Percentiles rank a stretch among this genome's conserved stretches.
Evolutionary conservation across 257 asterid species (phyloP).

Genomic region (Echium plantagineum): DNA sequence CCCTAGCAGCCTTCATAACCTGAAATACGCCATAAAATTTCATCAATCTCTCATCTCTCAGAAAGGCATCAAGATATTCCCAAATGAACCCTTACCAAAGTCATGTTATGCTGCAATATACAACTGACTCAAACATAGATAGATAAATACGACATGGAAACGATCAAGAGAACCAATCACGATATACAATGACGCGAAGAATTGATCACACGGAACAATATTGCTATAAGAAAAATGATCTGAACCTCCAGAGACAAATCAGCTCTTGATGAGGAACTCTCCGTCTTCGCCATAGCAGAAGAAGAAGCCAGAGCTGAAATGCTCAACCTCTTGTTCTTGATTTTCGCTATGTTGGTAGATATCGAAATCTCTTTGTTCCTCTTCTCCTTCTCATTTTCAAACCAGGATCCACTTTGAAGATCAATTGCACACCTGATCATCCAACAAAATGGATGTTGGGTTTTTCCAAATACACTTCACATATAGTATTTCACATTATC

Average conservation of each 20-base stretch:
- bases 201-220: not conserved
- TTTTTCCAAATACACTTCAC: constrained; percentile 38
- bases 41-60: constrained; percentile 14
- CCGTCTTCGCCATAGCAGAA: constrained; percentile 41
- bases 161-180: not conserved
- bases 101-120: not conserved
- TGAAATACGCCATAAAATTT: constrained; percentile 16
- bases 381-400: constrained; percentile 40
- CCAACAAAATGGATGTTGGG: constrained; percentile 52
- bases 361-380: constrained; percentile 23
- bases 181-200: not conserved
- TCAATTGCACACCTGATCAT: constrained; percentile 64
- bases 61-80: not conserved
- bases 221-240: constrained; percentile 14
- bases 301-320: constrained; percentile 59
- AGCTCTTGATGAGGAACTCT: constrained; percentile 31
- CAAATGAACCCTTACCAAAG: not conserved
- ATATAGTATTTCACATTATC: constrained; percentile 15
- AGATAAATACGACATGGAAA: not conserved
- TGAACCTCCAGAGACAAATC: constrained; percentile 66
- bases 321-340: constrained; percentile 44
- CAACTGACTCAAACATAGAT: not conserved
- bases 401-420: constrained; percentile 50
- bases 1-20: constrained; percentile 68
- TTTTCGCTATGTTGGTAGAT: constrained; percentile 29